phyloP scores from a whole-genome alignment of 2,329 filamentous ascomycete genomes.

The Sordariomycetes sp. region DNA sequence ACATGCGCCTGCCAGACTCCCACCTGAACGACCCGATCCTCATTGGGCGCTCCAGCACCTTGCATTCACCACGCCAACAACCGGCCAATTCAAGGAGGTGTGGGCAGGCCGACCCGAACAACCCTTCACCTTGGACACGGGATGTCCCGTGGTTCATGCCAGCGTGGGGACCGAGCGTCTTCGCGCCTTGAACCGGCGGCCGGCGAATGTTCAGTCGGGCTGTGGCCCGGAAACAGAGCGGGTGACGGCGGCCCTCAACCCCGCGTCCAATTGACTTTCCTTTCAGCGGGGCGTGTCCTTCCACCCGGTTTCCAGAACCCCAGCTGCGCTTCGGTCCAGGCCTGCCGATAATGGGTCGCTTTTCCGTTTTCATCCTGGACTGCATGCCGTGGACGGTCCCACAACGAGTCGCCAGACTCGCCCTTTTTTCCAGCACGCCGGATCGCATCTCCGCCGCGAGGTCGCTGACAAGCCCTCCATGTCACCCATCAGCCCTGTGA shows the following conservation, averaged over 20 bases:
- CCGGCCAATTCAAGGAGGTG: neutral
- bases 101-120: neutral
- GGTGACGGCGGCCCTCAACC: neutral
- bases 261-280: neutral
- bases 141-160: neutral
- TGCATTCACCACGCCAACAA: neutral
- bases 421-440: too few relatives aligned
- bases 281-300: neutral
- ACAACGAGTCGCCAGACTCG: too few relatives aligned
- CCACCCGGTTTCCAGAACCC: neutral
- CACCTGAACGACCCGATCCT: neutral
- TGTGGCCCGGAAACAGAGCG: neutral
- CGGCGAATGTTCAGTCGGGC: too few relatives aligned
- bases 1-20: neutral
- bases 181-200: too few relatives aligned
- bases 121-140: neutral
- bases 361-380: too few relatives aligned
- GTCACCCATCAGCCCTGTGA: neutral
- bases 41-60: neutral
- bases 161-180: neutral
- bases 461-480: neutral
- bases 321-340: neutral
- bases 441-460: neutral
- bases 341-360: too few relatives aligned
- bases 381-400: too few relatives aligned